A percentile compares a stretch with the other conserved stretches of the same genome.
Conservation (phyloP, 805 yeast genomes). For the Wickerhamomyces mucosus region DNA sequence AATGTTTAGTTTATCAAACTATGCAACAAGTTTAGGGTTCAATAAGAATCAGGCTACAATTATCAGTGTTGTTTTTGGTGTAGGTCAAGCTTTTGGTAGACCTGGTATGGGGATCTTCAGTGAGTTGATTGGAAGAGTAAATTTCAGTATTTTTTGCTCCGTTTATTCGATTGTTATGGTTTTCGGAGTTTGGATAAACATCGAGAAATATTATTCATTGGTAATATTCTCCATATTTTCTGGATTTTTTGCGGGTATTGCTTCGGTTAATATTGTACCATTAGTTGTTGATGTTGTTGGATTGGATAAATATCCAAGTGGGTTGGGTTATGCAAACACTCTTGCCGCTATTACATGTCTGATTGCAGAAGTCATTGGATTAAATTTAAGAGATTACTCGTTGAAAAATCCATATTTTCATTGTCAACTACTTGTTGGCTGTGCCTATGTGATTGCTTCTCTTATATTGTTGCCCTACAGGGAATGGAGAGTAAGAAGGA, state of each 20-base stretch:
- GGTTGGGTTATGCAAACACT: slow-evolving; percentile 27
- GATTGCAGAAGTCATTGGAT: slow-evolving; percentile 46
- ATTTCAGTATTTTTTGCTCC: slow-evolving; percentile 31
- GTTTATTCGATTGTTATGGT: slow-evolving; percentile 27
- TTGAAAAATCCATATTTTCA: slow-evolving; percentile 39
- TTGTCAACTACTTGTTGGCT: slow-evolving; percentile 53
- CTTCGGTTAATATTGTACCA: slow-evolving; percentile 30
- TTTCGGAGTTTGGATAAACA: slow-evolving; percentile 41
- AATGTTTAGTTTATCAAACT: slow-evolving; percentile 38
- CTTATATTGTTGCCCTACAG: slow-evolving; percentile 37
- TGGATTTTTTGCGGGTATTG: slow-evolving; percentile 38
- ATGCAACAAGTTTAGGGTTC: slow-evolving; percentile 38
- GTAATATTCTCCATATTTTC: slow-evolving; percentile 32
- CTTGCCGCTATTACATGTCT: slow-evolving; percentile 26
- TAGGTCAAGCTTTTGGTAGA: slow-evolving; percentile 40
- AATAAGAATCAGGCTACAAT: slow-evolving; percentile 33
- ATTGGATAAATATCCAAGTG: slow-evolving; percentile 27
- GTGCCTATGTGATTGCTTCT: slow-evolving; percentile 33
- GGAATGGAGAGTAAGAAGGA: slow-evolving; percentile 39
- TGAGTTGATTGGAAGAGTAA: slow-evolving; percentile 37
- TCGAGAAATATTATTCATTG: slow-evolving; percentile 30
- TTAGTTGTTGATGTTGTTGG: slow-evolving; percentile 32
- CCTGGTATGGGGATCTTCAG: slow-evolving; percentile 36
- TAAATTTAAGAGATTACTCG: slow-evolving; percentile 31
- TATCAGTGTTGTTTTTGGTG: slow-evolving; percentile 35